A percentile compares a stretch with the other conserved stretches of the same genome.
phyloP scores from a whole-genome alignment of 1,284 basidiomycete species.

The Bjerkandera adusta region DNA sequence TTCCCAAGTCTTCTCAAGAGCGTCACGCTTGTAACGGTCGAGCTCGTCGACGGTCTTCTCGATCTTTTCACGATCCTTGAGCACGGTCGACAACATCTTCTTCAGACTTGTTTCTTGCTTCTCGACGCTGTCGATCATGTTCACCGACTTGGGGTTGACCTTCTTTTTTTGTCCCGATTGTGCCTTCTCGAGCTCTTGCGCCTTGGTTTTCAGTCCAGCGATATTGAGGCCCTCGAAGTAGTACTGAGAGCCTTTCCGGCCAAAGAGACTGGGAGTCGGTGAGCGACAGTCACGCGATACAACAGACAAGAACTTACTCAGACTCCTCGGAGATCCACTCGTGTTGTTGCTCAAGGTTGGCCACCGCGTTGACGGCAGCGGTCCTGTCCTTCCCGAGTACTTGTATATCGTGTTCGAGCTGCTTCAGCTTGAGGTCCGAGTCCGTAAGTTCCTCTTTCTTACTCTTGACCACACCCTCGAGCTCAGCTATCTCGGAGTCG shows the following conservation, averaged over 20 bases:
- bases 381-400: conserved; percentile 54
- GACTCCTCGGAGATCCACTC: conserved; percentile 90
- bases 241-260: conserved; percentile 79
- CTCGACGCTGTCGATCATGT: conserved; percentile 97
- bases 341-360: conserved; percentile 76
- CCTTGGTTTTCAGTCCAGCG: conserved; percentile 59
- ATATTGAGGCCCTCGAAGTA: conserved; percentile 83
- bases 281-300: not conserved
- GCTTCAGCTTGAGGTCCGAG: conserved; percentile 68
- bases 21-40: conserved; percentile 93
- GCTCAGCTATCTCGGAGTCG: conserved; percentile 82
- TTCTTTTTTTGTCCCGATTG: conserved; percentile 93
- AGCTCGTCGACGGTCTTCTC: conserved; percentile 93
- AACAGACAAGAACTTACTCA: conserved; percentile 50
- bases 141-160: conserved; percentile 93
- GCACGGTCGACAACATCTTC: conserved; percentile 87
- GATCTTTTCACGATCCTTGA: conserved; percentile 96
- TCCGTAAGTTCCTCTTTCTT: conserved; percentile 79
- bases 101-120: conserved; percentile 88
- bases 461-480: conserved; percentile 79
- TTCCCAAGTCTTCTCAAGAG: conserved; percentile 92
- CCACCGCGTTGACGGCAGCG: conserved; percentile 41
- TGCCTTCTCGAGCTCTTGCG: conserved; percentile 75
- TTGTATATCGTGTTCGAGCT: conserved; percentile 51
- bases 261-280: conserved; percentile 61